Evolutionary conservation across 2,329 filamentous ascomycete genomes (phyloP), one percentile per base, ranked within the genome.

Genomic region (Epichloe aotearoae): DNA sequence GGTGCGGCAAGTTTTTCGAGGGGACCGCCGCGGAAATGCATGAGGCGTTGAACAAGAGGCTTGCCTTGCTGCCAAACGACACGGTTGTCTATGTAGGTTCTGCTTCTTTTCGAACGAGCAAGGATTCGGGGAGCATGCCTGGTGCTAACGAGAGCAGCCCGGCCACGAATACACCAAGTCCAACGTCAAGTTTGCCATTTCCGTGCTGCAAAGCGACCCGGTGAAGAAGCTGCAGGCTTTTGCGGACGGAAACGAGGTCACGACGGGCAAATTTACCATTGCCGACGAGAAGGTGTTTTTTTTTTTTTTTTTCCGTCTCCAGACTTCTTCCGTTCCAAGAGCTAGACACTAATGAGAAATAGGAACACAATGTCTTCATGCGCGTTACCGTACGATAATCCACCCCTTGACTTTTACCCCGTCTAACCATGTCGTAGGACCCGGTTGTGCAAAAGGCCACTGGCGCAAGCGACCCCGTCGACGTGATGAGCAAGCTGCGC

Each of bases 81-180:
- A 97, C 93, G 1, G 84, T 84, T 56, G 88, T 98, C 56, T 98
- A 88, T 64, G 86, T 91, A 68, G 64, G 83, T 73, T 47, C 6
- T 3, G 6, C 14, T 4, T 42, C 23, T 44, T 19, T 43, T 26
- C 14, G 39, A n/a, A 38, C 14, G 37, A 38, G 14, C 14, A 38
- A 38, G 14, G 14, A 38, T 14, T 41, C 15, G n/a, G n/a, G n/a
- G 12, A 41, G n/a, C 11, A 23, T 12, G 39, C 2, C 20, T 33
- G 30, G 6, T 20, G n/a, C 44, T 50, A 23, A 52, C 11, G 15
- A 6, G 51, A 7, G 20, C 54, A 91, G 84, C 90, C 91, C 17
- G 93, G 93, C 4, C 93, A 98, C 62, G 93, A 97, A 67, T 98
- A 98, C 71, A 98, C 93, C n/a, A 95, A 93, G 69, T 79, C 84